Percentiles rank a stretch among this genome's conserved stretches.
Evolutionary conservation across 345 rosid genomes (phyloP).

Genomic region (Eucalyptus sideroxylon): DNA sequence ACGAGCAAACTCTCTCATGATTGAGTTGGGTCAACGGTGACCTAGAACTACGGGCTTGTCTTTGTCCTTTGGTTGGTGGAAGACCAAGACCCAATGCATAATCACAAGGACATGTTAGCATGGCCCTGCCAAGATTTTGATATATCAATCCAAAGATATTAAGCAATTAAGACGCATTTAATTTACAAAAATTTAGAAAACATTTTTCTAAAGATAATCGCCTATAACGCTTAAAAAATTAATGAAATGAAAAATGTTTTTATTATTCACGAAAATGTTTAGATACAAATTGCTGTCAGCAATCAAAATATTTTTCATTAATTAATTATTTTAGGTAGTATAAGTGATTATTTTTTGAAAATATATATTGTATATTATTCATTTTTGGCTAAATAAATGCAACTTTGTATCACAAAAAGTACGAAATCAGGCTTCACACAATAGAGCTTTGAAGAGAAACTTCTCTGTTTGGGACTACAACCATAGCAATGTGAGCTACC

Average conservation of each 20-base stretch:
- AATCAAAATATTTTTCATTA: too few species aligned
- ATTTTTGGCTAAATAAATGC: too few species aligned
- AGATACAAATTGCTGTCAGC: rapidly evolving
- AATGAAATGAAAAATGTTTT: too few species aligned
- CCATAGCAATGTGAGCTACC: neutral
- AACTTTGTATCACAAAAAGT: too few species aligned
- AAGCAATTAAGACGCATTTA: too few species aligned
- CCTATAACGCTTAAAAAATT: too few species aligned
- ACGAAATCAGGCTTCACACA: neutral
- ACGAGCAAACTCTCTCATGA: neutral
- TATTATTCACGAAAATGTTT: neutral
- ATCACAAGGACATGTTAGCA: neutral
- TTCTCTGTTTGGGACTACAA: neutral
- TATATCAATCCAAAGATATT: neutral
- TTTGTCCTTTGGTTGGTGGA: neutral
- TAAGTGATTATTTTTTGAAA: neutral
- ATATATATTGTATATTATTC: too few species aligned
- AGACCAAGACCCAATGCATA: neutral
- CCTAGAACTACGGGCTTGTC: neutral
- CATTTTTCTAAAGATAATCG: too few species aligned
- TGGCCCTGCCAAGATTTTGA: neutral
- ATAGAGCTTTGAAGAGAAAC: neutral
- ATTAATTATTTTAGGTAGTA: too few species aligned
- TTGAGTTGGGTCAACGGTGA: neutral
- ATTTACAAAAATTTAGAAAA: too few species aligned